Conservation (phyloP, 805 yeast genomes). For the Myxozyma lipomycoides region DNA sequence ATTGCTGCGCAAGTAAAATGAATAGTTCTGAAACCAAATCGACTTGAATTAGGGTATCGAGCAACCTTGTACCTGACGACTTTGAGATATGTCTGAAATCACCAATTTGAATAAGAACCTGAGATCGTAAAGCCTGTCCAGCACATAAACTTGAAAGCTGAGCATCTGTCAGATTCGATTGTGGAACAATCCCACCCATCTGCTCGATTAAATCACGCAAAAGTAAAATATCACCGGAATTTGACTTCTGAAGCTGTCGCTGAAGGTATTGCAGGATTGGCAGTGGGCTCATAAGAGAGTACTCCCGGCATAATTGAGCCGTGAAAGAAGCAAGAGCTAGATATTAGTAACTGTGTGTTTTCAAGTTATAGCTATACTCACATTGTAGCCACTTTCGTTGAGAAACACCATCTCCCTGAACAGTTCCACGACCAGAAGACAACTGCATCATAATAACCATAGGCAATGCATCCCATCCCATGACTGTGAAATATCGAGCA, state of each 20-base stretch:
- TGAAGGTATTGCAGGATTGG: constrained; percentile 60
- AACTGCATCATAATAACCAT: constrained; percentile 68
- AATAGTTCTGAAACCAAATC: constrained; percentile 58
- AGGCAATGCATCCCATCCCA: constrained; percentile 83
- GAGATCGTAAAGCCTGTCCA: constrained; percentile 52
- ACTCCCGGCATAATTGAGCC: constrained; percentile 60
- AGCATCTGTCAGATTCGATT: constrained; percentile 58
- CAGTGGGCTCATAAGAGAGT: constrained; percentile 54
- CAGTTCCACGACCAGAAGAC: constrained; percentile 59
- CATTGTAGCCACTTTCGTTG: constrained; percentile 78
- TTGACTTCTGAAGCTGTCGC: constrained; percentile 59
- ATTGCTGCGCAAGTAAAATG: constrained; percentile 52
- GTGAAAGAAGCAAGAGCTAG: constrained; percentile 68
- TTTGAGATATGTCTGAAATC: constrained; percentile 51
- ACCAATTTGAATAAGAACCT: constrained; percentile 45
- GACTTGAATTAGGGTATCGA: constrained; percentile 44
- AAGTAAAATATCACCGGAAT: constrained; percentile 57
- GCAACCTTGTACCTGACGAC: constrained; percentile 49
- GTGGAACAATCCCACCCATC: constrained; percentile 77
- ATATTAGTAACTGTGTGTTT: not conserved
- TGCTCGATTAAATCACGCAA: constrained; percentile 61
- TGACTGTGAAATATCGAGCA: constrained; percentile 66
- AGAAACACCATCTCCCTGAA: constrained; percentile 74
- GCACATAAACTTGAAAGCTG: constrained; percentile 67
- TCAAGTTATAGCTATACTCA: constrained; percentile 15